A percentile compares a stretch with the other conserved stretches of the same genome.
Conservation (phyloP, 2,329 filamentous ascomycete genomes). For the Clonostachys rhizophaga region DNA sequence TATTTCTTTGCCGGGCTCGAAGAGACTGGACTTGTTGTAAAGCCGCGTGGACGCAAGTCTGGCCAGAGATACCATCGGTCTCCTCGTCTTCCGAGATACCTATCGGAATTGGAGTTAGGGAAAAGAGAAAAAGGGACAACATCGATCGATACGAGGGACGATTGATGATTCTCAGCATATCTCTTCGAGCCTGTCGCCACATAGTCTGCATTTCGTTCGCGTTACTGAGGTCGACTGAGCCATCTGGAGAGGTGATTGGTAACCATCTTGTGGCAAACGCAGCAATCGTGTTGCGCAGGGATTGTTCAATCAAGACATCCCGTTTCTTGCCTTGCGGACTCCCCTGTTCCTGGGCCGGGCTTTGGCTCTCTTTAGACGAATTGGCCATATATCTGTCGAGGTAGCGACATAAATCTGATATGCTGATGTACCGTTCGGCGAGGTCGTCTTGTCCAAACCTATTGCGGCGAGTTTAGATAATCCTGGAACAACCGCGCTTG, state of each 20-base stretch:
- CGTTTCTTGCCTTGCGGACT: no score
- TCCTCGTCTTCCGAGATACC: slow-evolving; percentile 33
- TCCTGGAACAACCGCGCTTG: no score
- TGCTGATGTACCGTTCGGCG: no score
- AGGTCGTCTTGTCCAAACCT: slow-evolving; percentile 5
- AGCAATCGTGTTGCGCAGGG: no score
- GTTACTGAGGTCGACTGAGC: no score
- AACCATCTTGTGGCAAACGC: no score
- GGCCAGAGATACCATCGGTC: slow-evolving; percentile 27
- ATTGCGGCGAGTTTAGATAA: no score
- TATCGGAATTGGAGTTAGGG: slow-evolving; percentile 28
- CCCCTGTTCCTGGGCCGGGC: no score
- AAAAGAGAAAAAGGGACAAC: slow-evolving; percentile 29
- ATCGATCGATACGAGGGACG: slow-evolving; percentile 31
- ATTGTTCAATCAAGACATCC: no score
- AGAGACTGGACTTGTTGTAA: slow-evolving; percentile 31
- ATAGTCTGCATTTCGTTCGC: slow-evolving; percentile 1
- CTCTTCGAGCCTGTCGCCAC: slow-evolving; percentile 26
- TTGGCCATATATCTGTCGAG: no score
- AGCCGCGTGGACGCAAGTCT: slow-evolving; percentile 30
- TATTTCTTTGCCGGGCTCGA: slow-evolving; percentile 27
- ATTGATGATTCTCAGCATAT: slow-evolving; percentile 33
- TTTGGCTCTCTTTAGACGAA: no score
- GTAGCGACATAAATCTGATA: no score
- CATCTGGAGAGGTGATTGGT: background rate